Evolutionary conservation across 495 filamentous ascomycete genomes (phyloP).

Genomic region (Penicillium egyptiacum): DNA sequence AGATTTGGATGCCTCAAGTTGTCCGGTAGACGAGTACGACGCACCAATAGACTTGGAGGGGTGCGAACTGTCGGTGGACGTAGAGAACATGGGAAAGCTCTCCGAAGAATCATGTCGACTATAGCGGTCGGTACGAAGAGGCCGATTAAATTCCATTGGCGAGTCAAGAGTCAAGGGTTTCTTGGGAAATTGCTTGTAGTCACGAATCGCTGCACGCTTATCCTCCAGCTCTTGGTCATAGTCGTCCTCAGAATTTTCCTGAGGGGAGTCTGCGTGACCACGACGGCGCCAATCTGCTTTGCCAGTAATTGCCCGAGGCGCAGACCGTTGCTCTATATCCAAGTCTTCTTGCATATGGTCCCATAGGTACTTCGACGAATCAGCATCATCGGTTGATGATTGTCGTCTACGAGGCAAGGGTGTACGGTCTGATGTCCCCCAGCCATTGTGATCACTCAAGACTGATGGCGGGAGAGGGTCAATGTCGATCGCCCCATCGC

Average conservation of each 20-base stretch:
- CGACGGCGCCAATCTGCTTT: constrained; percentile 43
- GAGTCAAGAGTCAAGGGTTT: constrained; percentile 46
- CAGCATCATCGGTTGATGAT: constrained; percentile 29
- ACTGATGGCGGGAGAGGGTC: constrained; percentile 48
- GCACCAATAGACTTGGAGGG: constrained; percentile 45
- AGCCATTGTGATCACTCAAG: constrained; percentile 43
- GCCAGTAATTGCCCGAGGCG: constrained; percentile 46
- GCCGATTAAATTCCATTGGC: constrained; percentile 33
- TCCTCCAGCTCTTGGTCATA: constrained; percentile 46
- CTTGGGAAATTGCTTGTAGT: constrained; percentile 47
- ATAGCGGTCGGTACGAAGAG: constrained; percentile 42
- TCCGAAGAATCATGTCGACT: constrained; percentile 73
- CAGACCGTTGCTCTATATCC: constrained; percentile 43
- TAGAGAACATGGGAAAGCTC: constrained; percentile 81
- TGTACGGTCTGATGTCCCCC: constrained; percentile 36
- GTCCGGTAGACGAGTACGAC: constrained; percentile 41
- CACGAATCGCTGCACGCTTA: constrained; percentile 46
- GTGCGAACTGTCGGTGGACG: constrained; percentile 63
- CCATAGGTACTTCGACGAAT: constrained; percentile 21
- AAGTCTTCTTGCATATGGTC: constrained; percentile 25
- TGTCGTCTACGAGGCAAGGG: constrained; percentile 30
- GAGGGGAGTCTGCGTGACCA: constrained; percentile 27
- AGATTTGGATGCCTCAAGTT: constrained; percentile 16
- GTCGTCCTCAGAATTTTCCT: constrained; percentile 40
- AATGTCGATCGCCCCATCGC: constrained; percentile 37